Base-by-base conservation (phyloP, 805 yeast genomes). In the Citeromyces matritensis region DNA sequence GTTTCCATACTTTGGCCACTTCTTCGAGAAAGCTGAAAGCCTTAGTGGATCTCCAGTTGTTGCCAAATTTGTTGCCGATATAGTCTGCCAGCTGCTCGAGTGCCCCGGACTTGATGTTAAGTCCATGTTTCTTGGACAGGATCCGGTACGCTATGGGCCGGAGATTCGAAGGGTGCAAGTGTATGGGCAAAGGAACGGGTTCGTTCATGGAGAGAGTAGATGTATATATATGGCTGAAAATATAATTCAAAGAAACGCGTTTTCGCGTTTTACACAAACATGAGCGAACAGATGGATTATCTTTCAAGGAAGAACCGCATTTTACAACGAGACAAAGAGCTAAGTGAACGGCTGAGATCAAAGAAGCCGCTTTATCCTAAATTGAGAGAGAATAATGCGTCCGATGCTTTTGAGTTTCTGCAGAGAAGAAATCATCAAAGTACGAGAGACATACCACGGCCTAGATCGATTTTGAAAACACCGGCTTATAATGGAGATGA, bases 121-220 rank as follows among this genome's bases (percentile, higher is more conserved):
- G 65, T 0, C 96, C 95, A 48, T 84, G 88, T 47, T 88, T 91
- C 53, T 85, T 88, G 4, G 97, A 82, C 6, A 91, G 53, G 2
- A 88, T 69, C 26, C 98, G 61, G 50, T 86, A 91, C 0, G 96
- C 96, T 30, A 88, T 57, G 1, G 98, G 98, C 29, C 98, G 67
- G 28, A 91, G 58, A 44, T 81, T 81, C 0, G 88, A 70, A 0
- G 95, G 83, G 33, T 74, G 80, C 2, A 88, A 69, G 35, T 66
- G 65, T 2, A 83, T 74, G 0, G 96, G 96, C 9, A 86, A 63
- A n/a, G n/a, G n/a, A 12, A 65, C 70, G 5, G 59, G 60, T 5
- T 64, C 65, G 14, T 49, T 43, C 9, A 31, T 23, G 23, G 11
- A 10, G n/a, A 6, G n/a, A 13, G 9, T n/a, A 15, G 17, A 15